Evolutionary conservation across 345 rosid species (phyloP).

Genomic region (Eucalyptus curtisii): DNA sequence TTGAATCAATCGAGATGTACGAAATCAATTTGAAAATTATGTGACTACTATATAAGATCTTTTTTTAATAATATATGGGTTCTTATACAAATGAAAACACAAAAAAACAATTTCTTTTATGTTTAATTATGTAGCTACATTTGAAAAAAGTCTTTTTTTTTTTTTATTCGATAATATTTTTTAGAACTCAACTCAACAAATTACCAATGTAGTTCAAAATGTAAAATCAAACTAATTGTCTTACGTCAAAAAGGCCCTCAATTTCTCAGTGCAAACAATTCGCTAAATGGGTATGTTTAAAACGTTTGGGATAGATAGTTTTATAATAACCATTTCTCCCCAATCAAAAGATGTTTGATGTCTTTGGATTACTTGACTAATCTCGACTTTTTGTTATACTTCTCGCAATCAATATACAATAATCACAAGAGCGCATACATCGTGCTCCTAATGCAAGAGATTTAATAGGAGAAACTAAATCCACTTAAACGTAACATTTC

Average conservation of each 20-base stretch:
- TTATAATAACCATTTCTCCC: neutral
- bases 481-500: fast-evolving
- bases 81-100: neutral
- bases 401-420: neutral
- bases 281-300: neutral
- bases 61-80: neutral
- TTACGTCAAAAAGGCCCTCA: fast-evolving
- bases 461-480: neutral
- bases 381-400: neutral
- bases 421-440: neutral
- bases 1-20: fast-evolving
- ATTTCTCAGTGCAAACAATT: neutral
- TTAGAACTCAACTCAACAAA: neutral
- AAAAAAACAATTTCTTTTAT: fast-evolving
- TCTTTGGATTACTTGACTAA: neutral
- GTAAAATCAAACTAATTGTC: neutral
- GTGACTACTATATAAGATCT: fast-evolving
- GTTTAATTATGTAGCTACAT: neutral
- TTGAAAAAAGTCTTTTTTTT: neutral
- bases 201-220: neutral
- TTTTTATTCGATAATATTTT: fast-evolving
- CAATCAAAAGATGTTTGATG: fast-evolving
- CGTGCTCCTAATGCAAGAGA: neutral
- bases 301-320: neutral
- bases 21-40: neutral